Percentiles rank a stretch among this genome's conserved stretches.
Conservation (phyloP, 2,329 filamentous ascomycete species). For the Fusarium sacchari region DNA sequence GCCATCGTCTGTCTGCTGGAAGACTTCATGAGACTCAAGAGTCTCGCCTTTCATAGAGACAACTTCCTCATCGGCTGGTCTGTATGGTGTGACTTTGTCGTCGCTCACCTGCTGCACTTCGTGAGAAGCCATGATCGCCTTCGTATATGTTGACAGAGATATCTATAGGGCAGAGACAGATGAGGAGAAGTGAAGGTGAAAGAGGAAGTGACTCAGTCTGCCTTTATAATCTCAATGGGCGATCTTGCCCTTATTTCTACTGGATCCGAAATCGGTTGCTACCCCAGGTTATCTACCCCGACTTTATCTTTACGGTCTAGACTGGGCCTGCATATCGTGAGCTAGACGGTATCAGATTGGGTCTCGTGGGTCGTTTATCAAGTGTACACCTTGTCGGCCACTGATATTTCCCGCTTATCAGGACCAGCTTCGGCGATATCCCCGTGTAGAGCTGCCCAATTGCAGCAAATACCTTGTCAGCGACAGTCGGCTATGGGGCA, state of each 20-base stretch:
- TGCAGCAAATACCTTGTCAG: background rate
- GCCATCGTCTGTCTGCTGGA: conserved; percentile 39
- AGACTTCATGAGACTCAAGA: conserved; percentile 37
- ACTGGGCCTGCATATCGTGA: background rate
- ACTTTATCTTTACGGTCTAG: background rate
- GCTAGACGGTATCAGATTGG: background rate
- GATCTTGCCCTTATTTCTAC: background rate
- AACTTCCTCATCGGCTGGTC: background rate
- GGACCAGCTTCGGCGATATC: background rate
- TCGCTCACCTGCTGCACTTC: background rate
- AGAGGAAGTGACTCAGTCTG: background rate
- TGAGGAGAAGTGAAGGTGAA: background rate
- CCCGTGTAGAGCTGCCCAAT: background rate
- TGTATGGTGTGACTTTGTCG: background rate
- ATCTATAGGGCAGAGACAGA: background rate
- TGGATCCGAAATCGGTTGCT: background rate
- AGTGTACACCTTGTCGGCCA: background rate
- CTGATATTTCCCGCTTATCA: background rate
- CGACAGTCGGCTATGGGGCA: background rate
- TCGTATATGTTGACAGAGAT: background rate
- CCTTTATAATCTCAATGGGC: background rate
- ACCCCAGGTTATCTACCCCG: conserved; percentile 4
- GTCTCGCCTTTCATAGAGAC: background rate
- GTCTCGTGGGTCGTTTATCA: background rate
- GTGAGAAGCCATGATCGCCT: background rate